Evolutionary conservation across 768 basidiomycete genomes (phyloP), one percentile per base, ranked within the genome.

Genomic region (Imleria badia): DNA sequence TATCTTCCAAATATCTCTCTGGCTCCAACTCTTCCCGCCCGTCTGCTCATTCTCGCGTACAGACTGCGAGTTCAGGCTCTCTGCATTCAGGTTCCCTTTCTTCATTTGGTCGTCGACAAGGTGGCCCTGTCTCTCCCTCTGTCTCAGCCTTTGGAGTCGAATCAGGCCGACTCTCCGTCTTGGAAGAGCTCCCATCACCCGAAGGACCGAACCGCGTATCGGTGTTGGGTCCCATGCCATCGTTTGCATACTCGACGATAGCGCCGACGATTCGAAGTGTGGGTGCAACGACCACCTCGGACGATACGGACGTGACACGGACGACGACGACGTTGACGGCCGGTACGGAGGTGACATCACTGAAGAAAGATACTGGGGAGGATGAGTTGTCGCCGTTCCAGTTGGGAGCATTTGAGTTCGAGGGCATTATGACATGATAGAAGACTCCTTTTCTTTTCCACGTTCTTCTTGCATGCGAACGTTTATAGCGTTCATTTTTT

Each of bases 11-110:
- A 9, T 76, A 77, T 26, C 77, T 78, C 15, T 60, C 74, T 29
- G 76, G 81, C 47, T 87, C 87, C 6, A 74, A 66, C 51, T 84
- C 83, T 3, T 85, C 84, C 3, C 72, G 77, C 3, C 81, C 77
- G 14, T 82, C 82, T 35, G 75, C 73, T 1, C 72, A 73, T 48
- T 81, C 81, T 23, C 65, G 73, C 3, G 65, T 67, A 17, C 64
- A 51, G 33, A 72, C 73, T 5, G 56, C 53, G 26, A 73, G 71
- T 47, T 78, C 76, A 30, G 71, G 68, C 19, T 75, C 75, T 29
- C 62, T 76, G 0, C 77, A 78, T 51, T 78, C 81, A 2, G 76
- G 76, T 20, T 86, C 84, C 47, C 67, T 86, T 45, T 79, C 81
- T 1, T 80, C 79, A 0, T 79, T 82, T 55, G 79, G 78, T n/a